Evolutionary conservation across 2,329 filamentous ascomycete species (phyloP), one percentile per base, ranked within the genome.

Genomic region (Sclerotinia sclerotiorum): DNA sequence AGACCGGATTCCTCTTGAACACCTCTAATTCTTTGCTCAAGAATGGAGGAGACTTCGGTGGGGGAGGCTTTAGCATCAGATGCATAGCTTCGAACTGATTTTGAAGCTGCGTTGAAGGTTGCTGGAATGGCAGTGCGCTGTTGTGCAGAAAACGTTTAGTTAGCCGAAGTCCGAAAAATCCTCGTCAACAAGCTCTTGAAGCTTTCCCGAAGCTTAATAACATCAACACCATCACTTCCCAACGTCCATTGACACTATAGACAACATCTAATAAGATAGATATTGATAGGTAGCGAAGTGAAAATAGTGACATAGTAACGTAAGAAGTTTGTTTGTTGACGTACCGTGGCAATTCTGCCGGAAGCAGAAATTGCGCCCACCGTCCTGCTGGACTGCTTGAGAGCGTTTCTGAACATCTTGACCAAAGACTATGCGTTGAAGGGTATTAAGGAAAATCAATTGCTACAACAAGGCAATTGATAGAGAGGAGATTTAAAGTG

Each of bases 21-120:
- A 87, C 95, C 95, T 81, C 95, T 92, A 80, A 99, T 99, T 84
- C 94, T 89, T 89, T 98, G 94, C 87, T 98, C 95, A 81, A 99
- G 92, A 83, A 99, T 98, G 78, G 94, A 97, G 77, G 95, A 98
- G 79, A 98, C 94, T 87, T 99, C 95, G 79, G 94, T 99, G 78
- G 95, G 95, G 71, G 93, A 84, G 79, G 95, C 93, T 88, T 98
- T 98, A 77, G 92, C 91, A 80, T 97, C 94, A 83, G 90, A 85
- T 81, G 93, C 94, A 85, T 97, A 98, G 83, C 87, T 88, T 84
- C 95, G 92, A 82, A 89, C 83, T 81, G 91, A 88, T 81, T 90
- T 85, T 76, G 88, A 84, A 77, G 85, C 83, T 79, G 87, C 85
- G 85, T 88, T 90, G 85, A 90, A 84, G 82, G 87, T 86, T 81